A percentile compares a stretch with the other conserved stretches of the same genome.
These are phyloP conservation scores for Trypanosoma cruzi DNA, from an alignment of 208 protist species.

Conservation along the genomic window DNA sequence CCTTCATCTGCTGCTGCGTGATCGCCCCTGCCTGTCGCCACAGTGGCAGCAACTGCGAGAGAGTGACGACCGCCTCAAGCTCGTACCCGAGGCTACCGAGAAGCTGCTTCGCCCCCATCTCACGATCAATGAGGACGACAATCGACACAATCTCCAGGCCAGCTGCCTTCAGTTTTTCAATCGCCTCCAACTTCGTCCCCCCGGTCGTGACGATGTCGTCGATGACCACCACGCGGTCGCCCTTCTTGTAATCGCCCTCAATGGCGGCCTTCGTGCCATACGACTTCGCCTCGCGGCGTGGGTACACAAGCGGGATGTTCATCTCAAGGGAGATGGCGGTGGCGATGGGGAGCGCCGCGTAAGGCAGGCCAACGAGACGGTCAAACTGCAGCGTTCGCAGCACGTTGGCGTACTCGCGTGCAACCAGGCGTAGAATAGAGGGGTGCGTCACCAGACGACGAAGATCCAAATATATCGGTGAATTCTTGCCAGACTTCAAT, in stretches of 20 bases:
- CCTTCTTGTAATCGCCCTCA: constrained; percentile 94
- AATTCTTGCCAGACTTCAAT: constrained; percentile 95
- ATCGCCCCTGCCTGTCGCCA: constrained; percentile 72
- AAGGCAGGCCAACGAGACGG: constrained; percentile 92
- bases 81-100: constrained; percentile 81
- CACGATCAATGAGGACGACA: constrained; percentile 95
- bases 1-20: constrained; percentile 51
- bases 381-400: constrained; percentile 76
- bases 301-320: constrained; percentile 89
- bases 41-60: constrained; percentile 77
- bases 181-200: constrained; percentile 95
- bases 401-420: constrained; percentile 74
- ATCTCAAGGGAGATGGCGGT: constrained; percentile 92
- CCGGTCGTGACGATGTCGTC: constrained; percentile 97
- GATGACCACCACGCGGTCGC: constrained; percentile 92
- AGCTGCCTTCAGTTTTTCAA: constrained; percentile 83
- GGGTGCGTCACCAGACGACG: constrained; percentile 92
- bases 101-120: constrained; percentile 94
- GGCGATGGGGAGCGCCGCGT: constrained; percentile 95
- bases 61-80: constrained; percentile 82
- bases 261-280: constrained; percentile 96
- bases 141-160: constrained; percentile 90
- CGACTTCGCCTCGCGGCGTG: constrained; percentile 92
- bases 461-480: constrained; percentile 97
- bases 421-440: constrained; percentile 74